A percentile compares a stretch with the other conserved stretches of the same genome.
Conservation (phyloP, 179 eudicot genomes). For the Dionaea muscipula region DNA sequence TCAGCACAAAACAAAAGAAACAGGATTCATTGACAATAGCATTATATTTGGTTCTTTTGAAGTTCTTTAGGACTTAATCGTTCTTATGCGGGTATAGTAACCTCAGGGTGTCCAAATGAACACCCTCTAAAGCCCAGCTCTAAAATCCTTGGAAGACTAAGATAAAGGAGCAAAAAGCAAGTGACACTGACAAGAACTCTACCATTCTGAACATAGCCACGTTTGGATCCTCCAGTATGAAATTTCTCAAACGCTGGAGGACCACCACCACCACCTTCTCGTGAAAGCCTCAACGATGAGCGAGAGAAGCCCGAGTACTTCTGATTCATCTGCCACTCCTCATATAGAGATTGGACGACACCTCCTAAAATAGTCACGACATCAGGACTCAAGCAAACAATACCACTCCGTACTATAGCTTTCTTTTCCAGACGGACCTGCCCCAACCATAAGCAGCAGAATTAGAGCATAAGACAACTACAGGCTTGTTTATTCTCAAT, state of each 20-base stretch:
- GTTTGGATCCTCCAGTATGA: slow-evolving; percentile 35
- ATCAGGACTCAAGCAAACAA: slow-evolving; percentile 55
- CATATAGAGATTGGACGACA: slow-evolving; percentile 59
- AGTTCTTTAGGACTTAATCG: too few species aligned
- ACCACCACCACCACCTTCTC: slow-evolving; percentile 36
- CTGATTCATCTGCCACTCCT: slow-evolving; percentile 90
- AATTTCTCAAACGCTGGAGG: slow-evolving; percentile 82
- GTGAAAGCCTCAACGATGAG: slow-evolving; percentile 27
- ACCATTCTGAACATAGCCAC: slow-evolving; percentile 25
- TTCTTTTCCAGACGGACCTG: slow-evolving; percentile 67
- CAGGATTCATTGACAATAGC: too few species aligned
- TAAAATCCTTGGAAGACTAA: neutral
- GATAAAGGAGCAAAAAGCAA: neutral
- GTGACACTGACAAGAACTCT: slow-evolving; percentile 4
- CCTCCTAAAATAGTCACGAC: slow-evolving; percentile 69
- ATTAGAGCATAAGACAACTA: neutral
- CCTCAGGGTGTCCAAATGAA: too few species aligned
- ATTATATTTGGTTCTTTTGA: too few species aligned
- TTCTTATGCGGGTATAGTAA: too few species aligned
- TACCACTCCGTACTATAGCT: slow-evolving; percentile 43
- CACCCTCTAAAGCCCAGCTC: too few species aligned
- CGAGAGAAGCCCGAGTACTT: slow-evolving; percentile 69
- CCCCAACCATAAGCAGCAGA: slow-evolving; percentile 4
- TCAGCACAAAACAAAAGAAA: too few species aligned
- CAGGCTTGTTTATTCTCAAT: too few species aligned